Evolutionary conservation across 108 stramenopile species (phyloP), one percentile per base, ranked within the genome.

Genomic region (Ochromonas danica): DNA sequence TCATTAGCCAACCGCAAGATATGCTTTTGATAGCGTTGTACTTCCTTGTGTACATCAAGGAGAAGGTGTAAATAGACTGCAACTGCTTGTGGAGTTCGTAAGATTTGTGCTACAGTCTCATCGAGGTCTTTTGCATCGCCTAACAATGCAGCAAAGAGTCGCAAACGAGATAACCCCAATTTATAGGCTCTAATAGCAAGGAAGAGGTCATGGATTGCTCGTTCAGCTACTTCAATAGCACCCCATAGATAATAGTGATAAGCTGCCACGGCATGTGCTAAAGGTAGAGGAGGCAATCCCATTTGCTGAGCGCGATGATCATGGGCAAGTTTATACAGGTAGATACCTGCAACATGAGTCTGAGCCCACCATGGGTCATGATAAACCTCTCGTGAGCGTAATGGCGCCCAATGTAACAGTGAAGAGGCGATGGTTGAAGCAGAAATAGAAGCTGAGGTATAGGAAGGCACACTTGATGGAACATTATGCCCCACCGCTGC

Each of bases 191-290:
- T 38, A 27, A 75, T 36, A 33, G 14, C 6, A 31, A 75, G 10
- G 31, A 45, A 75, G 14, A 75, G 51, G 51, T 75, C 72, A 10
- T 75, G 72, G 14, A 75, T 27, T 10, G 51, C 36, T 38, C 72
- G 36, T 36, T 75, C 72, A 6, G 31, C 40, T 22, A 36, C 40
- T 41, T 27, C 31, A 6, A 36, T 33, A 6, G 72, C 6, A 31
- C 45, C 43, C 14, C 6, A 33, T 31, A 39, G 31, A 10, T n/a
- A 36, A 22, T 30, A 60, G 31, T 41, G 35, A 31, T 57, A 60
- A 31, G 72, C 43, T 6, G 40, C 10, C n/a, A 60, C 51, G 40
- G 72, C 72, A 38, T 45, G n/a, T 36, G 72, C 14, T 41, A 75
- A 36, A 27, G 72, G 41, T 36, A 75, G 14, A 6, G 72, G 43